Evolutionary conservation across 1,139 yeast genomes (phyloP), one percentile per base, ranked within the genome.

Genomic region (Debaryomyces psychrophilus): DNA sequence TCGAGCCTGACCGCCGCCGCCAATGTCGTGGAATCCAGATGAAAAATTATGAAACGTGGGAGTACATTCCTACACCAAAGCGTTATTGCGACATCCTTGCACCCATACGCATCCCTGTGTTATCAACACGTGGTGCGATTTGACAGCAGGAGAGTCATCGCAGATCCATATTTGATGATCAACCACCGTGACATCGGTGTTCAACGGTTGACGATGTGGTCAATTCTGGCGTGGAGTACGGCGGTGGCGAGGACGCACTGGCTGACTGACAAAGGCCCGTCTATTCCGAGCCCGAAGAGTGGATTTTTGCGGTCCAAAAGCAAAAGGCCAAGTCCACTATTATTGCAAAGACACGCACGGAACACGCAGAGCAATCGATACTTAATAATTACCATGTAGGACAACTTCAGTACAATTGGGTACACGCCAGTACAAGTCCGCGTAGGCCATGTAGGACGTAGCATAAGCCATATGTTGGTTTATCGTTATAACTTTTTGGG

Each of bases 301-400:
- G n/a, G n/a, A n/a, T n/a, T n/a, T n/a, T n/a, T n/a, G n/a, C n/a
- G n/a, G n/a, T n/a, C n/a, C n/a, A n/a, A n/a, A n/a, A n/a, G n/a
- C n/a, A n/a, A n/a, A n/a, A n/a, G n/a, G n/a, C n/a, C n/a, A n/a
- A n/a, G n/a, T n/a, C n/a, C n/a, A n/a, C n/a, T n/a, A n/a, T n/a
- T 29, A 11, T 9, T 18, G 36, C 15, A 17, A 11, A 17, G 14
- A 20, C 36, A 33, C 36, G 36, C 22, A 33, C 20, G 23, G 15
- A 20, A 11, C 36, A 33, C 25, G 25, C 36, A 33, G 36, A 33
- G 36, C 36, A 33, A 33, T 20, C 15, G n/a, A 33, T 5, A 11
- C 4, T 4, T 17, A n/a, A 12, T 29, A 8, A 11, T 15, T 22
- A 31, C 6, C 8, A 17, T 11, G 11, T 20, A 33, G 25, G 7